Evolutionary conservation across 2,329 filamentous ascomycete species (phyloP).

Genomic region (Chaetomiaceae sp.): DNA sequence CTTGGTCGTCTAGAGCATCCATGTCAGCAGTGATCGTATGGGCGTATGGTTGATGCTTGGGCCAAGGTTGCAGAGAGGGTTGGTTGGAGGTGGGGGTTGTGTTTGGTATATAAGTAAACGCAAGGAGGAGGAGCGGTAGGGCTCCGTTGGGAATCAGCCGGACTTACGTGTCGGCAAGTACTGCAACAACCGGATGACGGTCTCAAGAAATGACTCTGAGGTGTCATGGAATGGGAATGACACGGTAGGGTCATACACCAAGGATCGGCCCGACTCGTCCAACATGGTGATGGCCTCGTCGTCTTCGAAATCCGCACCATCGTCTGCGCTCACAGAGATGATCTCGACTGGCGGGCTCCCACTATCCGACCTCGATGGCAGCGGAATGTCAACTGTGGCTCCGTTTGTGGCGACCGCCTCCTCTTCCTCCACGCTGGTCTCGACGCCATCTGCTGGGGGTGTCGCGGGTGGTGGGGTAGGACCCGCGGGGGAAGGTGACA

Average conservation of each 20-base stretch:
- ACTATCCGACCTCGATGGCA: conserved; percentile 36
- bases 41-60: background rate
- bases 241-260: conserved; percentile 38
- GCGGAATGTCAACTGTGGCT: conserved; percentile 28
- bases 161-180: conserved; percentile 28
- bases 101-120: too few relatives aligned
- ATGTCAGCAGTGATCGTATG: conserved; percentile 19
- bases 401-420: conserved; percentile 33
- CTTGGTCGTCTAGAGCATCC: conserved; percentile 37
- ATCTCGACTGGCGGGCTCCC: conserved; percentile 43
- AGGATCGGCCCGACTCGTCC: conserved; percentile 18
- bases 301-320: conserved; percentile 29
- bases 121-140: too few relatives aligned
- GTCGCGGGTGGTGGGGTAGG: conserved; percentile 20
- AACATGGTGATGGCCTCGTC: conserved; percentile 25
- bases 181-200: conserved; percentile 25
- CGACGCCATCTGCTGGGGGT: conserved; percentile 30
- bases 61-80: background rate
- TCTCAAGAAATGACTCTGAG: conserved; percentile 28
- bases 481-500: conserved; percentile 34
- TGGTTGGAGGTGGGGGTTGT: too few relatives aligned
- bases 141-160: too few relatives aligned
- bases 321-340: conserved; percentile 37
- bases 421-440: conserved; percentile 45
- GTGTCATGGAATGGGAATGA: conserved; percentile 42